Conservation (phyloP, 2,329 filamentous ascomycete species). For the Epichloe hybrida region DNA sequence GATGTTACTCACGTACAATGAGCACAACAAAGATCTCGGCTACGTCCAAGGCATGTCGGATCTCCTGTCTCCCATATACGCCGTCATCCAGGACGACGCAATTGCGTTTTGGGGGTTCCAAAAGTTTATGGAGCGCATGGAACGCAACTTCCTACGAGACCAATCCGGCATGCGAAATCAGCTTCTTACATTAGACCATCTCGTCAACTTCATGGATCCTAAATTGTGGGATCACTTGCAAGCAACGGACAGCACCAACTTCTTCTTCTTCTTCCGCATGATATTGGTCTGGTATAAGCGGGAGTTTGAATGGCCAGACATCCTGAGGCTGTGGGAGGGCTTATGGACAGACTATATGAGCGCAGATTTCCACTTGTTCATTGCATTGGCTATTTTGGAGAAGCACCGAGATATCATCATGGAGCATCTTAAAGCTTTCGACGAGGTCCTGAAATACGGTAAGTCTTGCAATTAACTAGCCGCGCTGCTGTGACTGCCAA, state of each 20-base stretch:
- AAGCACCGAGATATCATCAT: slow-evolving; percentile 96
- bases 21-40: slow-evolving; percentile 88
- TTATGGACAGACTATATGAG: slow-evolving; percentile 89
- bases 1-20: slow-evolving; percentile 96
- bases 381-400: slow-evolving; percentile 86
- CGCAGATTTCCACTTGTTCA: slow-evolving; percentile 86
- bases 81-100: slow-evolving; percentile 93
- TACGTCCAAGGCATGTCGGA: slow-evolving; percentile 99
- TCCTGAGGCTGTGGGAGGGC: slow-evolving; percentile 79
- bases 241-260: slow-evolving; percentile 88
- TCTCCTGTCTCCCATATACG: slow-evolving; percentile 87
- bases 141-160: slow-evolving; percentile 88
- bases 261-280: slow-evolving; percentile 99
- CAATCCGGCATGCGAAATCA: slow-evolving; percentile 94
- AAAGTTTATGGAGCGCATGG: slow-evolving; percentile 95
- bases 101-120: slow-evolving; percentile 98
- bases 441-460: slow-evolving; percentile 95
- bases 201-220: slow-evolving; percentile 94
- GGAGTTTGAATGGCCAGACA: slow-evolving; percentile 82
- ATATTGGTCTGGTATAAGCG: slow-evolving; percentile 97
- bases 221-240: slow-evolving; percentile 84
- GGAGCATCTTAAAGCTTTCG: slow-evolving; percentile 84
- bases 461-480: slow-evolving; percentile 20
- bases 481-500: too few species aligned
- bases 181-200: slow-evolving; percentile 78